Base-by-base conservation (phyloP, 169 alveolate species). In the Cyclospora cayetanensis region DNA sequence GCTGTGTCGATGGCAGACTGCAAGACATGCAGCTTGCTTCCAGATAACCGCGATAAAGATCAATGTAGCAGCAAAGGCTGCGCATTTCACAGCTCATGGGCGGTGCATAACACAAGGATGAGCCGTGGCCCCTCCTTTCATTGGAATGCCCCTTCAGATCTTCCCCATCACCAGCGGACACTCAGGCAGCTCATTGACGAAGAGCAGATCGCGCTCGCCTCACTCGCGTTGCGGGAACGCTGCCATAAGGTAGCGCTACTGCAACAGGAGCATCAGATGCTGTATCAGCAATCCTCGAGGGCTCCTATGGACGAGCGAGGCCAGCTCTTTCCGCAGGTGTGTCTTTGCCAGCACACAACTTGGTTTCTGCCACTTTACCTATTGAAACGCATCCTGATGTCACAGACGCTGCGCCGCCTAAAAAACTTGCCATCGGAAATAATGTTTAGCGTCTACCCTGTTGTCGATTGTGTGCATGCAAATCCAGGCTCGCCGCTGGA, bases 401-500 rank as follows among this genome's bases (percentile, higher is more conserved):
- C n/a, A n/a, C n/a, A n/a, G n/a, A n/a, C n/a, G n/a, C n/a, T n/a
- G n/a, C n/a, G n/a, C n/a, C n/a, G n/a, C n/a, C n/a, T n/a, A n/a
- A n/a, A n/a, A n/a, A n/a, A n/a, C n/a, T n/a, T n/a, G n/a, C n/a
- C n/a, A n/a, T n/a, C n/a, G n/a, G n/a, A n/a, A n/a, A n/a, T n/a
- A n/a, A n/a, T n/a, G n/a, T n/a, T n/a, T n/a, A n/a, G n/a, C n/a
- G n/a, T n/a, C n/a, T n/a, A n/a, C n/a, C n/a, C n/a, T n/a, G n/a
- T n/a, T n/a, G n/a, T n/a, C n/a, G 1, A 11, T 7, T 39, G 88
- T 31, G 31, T 80, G 90, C 55, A 0, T 35, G 76, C 74, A 37
- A 50, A 7, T 80, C 53, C 90, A 80, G 90, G 90, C 90, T 63
- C 90, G 90, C 74, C 90, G 90, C 29, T 80, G 90, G 90, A 29